Evolutionary conservation across 768 basidiomycete genomes (phyloP), one percentile per base, ranked within the genome.

Genomic region (Tricholoma saponaceum): DNA sequence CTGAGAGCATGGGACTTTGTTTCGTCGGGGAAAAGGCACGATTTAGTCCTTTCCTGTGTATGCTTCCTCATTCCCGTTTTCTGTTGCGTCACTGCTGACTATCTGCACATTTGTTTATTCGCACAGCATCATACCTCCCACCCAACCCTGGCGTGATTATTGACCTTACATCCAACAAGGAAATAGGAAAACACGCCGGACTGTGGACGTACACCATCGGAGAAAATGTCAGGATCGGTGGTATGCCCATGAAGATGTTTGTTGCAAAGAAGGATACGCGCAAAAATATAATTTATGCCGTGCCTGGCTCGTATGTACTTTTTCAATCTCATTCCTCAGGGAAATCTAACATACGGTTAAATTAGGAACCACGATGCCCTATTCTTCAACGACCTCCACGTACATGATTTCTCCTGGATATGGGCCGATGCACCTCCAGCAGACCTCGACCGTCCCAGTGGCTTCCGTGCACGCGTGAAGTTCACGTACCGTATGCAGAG

Each of bases 1-100:
- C 78, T 16, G 95, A 98, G 67, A 94, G 91, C 70, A 94, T 96
- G 84, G 95, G 95, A 0, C 81, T 98, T 16, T 98, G 95, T 66
- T 98, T 98, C 61, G 86, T 98, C 1, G 95, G 95, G 4, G 83
- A 95, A 66, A 84, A 87, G 65, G 76, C 78, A 9, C 80, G 74
- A 50, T 95, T 96, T 62, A 76, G 79, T 25, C 72, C 81, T 8
- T 98, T 95, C 67, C 69, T 95, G 51, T 81, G 92, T 89, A 58
- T 60, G 81, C 52, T 35, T 25, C 33, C 54, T 35, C 37, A 28
- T 5, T 50, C 32, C 2, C 16, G 18, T 57, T 20, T 9, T n/a
- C n/a, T 39, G 20, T 25, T 43, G 13, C 1, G 50, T 25, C 26
- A n/a, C 16, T 56, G 16, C 35, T 54, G 10, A 18, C 37, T 22